Base-by-base conservation (phyloP, 441 rosid species). In the Erodium texanum region DNA sequence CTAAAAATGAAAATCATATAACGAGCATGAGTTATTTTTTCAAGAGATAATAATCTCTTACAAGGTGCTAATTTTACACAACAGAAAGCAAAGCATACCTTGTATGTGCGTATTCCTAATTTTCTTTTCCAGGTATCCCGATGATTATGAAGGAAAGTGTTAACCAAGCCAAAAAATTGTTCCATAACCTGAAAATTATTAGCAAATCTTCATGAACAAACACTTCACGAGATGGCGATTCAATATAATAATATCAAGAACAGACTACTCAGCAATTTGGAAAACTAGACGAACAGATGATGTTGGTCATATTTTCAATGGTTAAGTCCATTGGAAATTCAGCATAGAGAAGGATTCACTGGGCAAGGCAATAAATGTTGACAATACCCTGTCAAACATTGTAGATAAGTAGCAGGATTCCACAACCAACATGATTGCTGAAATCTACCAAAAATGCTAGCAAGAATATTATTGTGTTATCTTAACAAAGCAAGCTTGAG, bases 101-200 rank as follows among this genome's bases (percentile, higher is more conserved):
- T 94, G 80, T 94, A 94, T 32, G 96, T 94, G 63, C 98, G 94
- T 59, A 94, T 88, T 70, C 85, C 84, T 74, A 94, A 82, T 79
- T 94, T 87, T 80, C 98, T 92, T 81, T 84, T 94, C 91, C 93
- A 77, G 23, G 99, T 89, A 81, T 89, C 97, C 66, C 88, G 86
- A 68, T 88, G 89, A 80, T 85, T 94, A 41, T 48, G 88, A 66
- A 94, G 80, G 75, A 94, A 94, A 22, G 96, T 94, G 79, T 94
- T 94, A 71, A 94, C 97, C 59, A 94, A 83, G 71, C 93, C 92
- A 77, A 94, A 94, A 81, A 88, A 90, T 78, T 94, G 99, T 79
- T 94, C 99, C 99, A 94, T 94, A 48, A 94, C 99, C 99, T 94
- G 90, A 78, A 84, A 72, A 65, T 62, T 62, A 71, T 65, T 19